Evolutionary conservation across 176 grass and related monocot genomes (phyloP).

Genomic region (Chrysopogon serrulatus): DNA sequence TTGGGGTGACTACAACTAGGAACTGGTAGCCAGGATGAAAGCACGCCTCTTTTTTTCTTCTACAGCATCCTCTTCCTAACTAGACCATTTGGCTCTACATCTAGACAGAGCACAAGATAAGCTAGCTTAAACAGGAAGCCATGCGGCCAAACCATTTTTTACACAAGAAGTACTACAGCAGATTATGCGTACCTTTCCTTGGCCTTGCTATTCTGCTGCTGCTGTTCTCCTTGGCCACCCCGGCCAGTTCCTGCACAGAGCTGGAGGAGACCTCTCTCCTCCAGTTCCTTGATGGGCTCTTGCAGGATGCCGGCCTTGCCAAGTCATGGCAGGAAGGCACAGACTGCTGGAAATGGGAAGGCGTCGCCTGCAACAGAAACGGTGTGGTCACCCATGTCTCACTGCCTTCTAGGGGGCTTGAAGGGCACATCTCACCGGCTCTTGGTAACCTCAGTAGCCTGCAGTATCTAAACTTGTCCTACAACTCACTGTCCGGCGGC

Average conservation of each 20-base stretch:
- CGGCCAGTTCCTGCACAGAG: neutral
- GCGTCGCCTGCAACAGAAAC: conserved; percentile 14
- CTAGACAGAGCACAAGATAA: neutral
- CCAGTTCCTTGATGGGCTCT: conserved; percentile 13
- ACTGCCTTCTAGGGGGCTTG: neutral
- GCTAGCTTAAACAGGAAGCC: conserved; percentile 4
- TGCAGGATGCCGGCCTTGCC: neutral
- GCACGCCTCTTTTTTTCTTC: neutral
- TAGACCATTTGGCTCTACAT: conserved; percentile 3
- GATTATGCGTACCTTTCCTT: neutral
- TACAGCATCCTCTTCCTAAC: neutral
- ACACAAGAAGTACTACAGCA: neutral
- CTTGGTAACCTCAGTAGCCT: too few relatives aligned
- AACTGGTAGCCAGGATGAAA: too few relatives aligned
- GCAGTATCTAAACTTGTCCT: too few relatives aligned
- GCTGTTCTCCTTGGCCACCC: neutral
- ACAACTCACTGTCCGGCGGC: too few relatives aligned
- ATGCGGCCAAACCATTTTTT: conserved; percentile 12
- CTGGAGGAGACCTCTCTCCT: conserved; percentile 27
- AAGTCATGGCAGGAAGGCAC: neutral
- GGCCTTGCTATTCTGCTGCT: neutral
- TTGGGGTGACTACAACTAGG: neutral
- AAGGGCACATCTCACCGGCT: neutral
- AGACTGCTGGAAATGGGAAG: conserved; percentile 35
- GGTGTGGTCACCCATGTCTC: neutral